Percentiles rank a stretch among this genome's conserved stretches.
Conservation (phyloP, 2,329 filamentous ascomycete species). For the Juglanconis sp. region DNA sequence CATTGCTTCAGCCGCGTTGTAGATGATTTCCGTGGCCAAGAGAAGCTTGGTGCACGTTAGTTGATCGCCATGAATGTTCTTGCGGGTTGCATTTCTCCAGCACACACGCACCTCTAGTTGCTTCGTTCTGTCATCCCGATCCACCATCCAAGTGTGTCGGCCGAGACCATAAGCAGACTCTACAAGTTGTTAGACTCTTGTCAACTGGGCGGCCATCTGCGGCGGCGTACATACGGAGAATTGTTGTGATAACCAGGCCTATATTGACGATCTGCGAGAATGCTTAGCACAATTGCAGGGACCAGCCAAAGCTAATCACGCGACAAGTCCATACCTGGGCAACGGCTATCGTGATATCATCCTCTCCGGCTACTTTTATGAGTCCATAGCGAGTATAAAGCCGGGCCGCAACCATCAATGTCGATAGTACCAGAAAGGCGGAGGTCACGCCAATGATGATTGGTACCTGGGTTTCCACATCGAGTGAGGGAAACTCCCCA, state of each 20-base stretch:
- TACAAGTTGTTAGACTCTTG: background rate
- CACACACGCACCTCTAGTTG: constrained; percentile 25
- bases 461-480: constrained; percentile 25
- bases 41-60: constrained; percentile 23
- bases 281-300: background rate
- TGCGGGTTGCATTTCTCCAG: background rate
- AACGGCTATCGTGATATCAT: constrained; percentile 26
- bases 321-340: constrained; percentile 20
- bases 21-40: constrained; percentile 31
- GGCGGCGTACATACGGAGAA: constrained; percentile 18
- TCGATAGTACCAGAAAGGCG: constrained; percentile 23
- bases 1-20: constrained; percentile 31
- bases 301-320: background rate
- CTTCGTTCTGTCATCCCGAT: constrained; percentile 13
- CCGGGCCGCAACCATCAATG: constrained; percentile 24
- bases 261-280: constrained; percentile 19
- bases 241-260: constrained; percentile 23
- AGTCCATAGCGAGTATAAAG: constrained; percentile 27
- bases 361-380: constrained; percentile 23
- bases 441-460: constrained; percentile 25
- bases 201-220: background rate
- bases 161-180: constrained; percentile 27
- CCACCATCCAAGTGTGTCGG: constrained; percentile 24
- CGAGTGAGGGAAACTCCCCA: constrained; percentile 22
- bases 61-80: background rate